Evolutionary conservation across 495 filamentous ascomycete genomes (phyloP).

Genomic region (Pseudotulostoma volvatum): DNA sequence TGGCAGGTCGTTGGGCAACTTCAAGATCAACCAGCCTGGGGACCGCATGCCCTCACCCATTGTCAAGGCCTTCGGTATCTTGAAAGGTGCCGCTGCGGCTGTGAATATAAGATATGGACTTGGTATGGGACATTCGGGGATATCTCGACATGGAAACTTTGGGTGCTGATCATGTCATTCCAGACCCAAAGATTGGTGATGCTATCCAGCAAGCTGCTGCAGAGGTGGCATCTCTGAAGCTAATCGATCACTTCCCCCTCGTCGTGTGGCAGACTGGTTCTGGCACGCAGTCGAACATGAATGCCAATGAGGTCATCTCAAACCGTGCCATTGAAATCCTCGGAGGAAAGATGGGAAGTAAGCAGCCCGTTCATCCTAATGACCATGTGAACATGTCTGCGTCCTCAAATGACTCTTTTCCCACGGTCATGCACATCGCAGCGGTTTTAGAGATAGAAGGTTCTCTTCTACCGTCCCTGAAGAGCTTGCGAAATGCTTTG

Average conservation of each 20-base stretch:
- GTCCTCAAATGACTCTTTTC: constrained; percentile 98
- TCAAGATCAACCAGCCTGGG: constrained; percentile 96
- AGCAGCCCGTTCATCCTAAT: constrained; percentile 98
- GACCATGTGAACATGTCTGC: constrained; percentile 99
- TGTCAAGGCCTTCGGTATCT: constrained; percentile 84
- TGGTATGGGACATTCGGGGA: constrained; percentile 38
- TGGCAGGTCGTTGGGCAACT: constrained; percentile 73
- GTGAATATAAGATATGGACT: constrained; percentile 95
- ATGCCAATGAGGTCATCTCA: constrained; percentile 98
- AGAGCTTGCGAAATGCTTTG: constrained; percentile 63
- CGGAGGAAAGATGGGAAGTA: constrained; percentile 80
- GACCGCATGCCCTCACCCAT: constrained; percentile 95
- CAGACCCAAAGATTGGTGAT: constrained; percentile 80
- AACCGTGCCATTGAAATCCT: constrained; percentile 98
- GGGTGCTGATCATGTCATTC: too few relatives aligned
- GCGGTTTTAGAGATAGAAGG: constrained; percentile 86
- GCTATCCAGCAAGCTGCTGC: constrained; percentile 88
- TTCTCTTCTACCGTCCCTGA: constrained; percentile 66
- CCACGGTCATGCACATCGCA: constrained; percentile 98
- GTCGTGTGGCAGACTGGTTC: constrained; percentile 99
- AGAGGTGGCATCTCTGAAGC: constrained; percentile 86
- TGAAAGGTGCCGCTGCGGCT: constrained; percentile 90
- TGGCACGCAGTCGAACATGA: constrained; percentile 99
- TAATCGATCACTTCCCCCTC: constrained; percentile 94
- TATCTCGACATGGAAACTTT: constrained; percentile 4